Evolutionary conservation across 768 basidiomycete genomes (phyloP), one percentile per base, ranked within the genome.

Genomic region (Pseudohyphozyma bogoriensis): DNA sequence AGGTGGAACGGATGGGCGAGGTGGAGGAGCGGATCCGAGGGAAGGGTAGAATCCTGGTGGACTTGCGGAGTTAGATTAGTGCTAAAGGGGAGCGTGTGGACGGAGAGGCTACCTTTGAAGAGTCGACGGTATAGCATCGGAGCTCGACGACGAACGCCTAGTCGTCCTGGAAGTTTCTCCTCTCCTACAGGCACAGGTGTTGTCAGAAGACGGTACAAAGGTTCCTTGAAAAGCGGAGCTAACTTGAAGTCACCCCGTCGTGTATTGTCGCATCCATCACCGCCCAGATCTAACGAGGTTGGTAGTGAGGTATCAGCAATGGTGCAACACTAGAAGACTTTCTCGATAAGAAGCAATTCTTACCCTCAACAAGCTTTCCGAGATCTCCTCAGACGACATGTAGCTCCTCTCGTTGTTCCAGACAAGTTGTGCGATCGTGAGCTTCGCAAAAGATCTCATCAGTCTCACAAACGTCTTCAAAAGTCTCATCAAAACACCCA

Each of bases 261-360:
- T 72, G 85, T 62, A 95, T 96, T 72, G 88, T 92, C 58, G 84
- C 82, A 70, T 93, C 89, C 92, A 95, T 95, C 7, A 90, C 88
- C 3, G 20, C 12, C 54, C 20, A 31, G 54, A 55, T 31, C 35
- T 33, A 2, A 18, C 28, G 28, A 11, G 47, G 7, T 2, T 12
- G 12, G 37, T 2, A 10, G 2, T 28, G 2, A 29, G 28, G n/a
- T 12, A 40, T 10, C 35, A 31, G 28, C 15, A 16, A 18, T 29
- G 10, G 12, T 16, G 29, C 28, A 12, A 18, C 13, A 6, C 29
- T 12, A 31, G 13, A 12, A 32, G 28, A 18, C 11, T 37, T 10
- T 37, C 47, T n/a, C n/a, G n/a, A n/a, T n/a, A n/a, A n/a, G n/a
- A n/a, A n/a, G n/a, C n/a, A 9, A 22, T 40, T 56, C 60, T 66